Percentiles rank a stretch among this genome's conserved stretches.
Conservation (phyloP, 306 rosid genomes). For the Sphenostylis stenocarpa region DNA sequence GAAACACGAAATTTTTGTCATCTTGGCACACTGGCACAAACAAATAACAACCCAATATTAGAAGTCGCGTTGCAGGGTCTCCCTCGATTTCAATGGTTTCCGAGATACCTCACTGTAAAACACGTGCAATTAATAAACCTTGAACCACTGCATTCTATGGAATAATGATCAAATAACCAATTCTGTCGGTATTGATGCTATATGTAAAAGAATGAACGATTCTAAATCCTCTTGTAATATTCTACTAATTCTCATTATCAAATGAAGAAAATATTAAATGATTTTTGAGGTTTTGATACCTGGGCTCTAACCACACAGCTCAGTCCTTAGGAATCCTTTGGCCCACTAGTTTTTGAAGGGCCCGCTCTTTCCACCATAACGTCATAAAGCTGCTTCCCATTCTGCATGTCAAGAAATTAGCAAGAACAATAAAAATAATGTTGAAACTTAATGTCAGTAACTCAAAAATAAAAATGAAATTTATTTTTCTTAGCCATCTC, state of each 20-base stretch:
- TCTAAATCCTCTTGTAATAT: neutral
- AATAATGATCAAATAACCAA: neutral
- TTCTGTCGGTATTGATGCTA: neutral
- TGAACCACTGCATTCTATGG: neutral
- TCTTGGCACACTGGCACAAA: neutral
- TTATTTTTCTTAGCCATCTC: constrained; percentile 8
- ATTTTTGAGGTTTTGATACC: neutral
- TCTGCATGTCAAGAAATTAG: constrained; percentile 52
- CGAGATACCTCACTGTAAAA: neutral
- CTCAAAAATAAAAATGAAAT: constrained; percentile 7
- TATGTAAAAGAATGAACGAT: too few species aligned
- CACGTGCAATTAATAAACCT: neutral
- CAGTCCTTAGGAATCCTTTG: constrained; percentile 45
- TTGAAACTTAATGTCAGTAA: constrained; percentile 6
- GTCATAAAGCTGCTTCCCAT: constrained; percentile 91
- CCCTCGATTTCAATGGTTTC: neutral
- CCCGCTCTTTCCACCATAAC: constrained; percentile 97
- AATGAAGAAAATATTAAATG: neutral
- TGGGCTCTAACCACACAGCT: constrained; percentile 28
- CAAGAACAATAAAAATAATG: constrained; percentile 23
- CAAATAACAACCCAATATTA: neutral
- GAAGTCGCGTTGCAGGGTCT: neutral
- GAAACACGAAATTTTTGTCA: neutral
- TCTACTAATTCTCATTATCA: neutral
- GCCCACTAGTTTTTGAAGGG: constrained; percentile 78